These are phyloP conservation scores for Jimgerdemannia lactiflua DNA, from an alignment of 192 early-diverging fungal species.

Conservation along the genomic window DNA sequence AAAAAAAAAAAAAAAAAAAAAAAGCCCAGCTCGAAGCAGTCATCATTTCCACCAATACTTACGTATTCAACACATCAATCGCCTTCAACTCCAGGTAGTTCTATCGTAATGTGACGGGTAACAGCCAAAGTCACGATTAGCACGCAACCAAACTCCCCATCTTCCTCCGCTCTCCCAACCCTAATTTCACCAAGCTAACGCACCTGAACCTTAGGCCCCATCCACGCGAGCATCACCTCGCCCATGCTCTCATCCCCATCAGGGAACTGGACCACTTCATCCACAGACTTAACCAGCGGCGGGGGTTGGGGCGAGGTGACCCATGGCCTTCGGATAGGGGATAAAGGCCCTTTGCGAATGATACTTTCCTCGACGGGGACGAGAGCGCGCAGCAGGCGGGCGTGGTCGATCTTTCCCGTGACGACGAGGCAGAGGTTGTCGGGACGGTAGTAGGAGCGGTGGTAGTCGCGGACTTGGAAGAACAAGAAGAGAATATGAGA, in stretches of 20 bases:
- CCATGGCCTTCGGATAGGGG: constrained; percentile 54
- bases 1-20: too few species aligned
- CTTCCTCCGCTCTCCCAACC: neutral
- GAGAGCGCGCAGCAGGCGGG: constrained; percentile 38
- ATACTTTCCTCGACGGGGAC: constrained; percentile 51
- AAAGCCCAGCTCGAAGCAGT: too few species aligned
- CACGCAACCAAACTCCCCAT: too few species aligned
- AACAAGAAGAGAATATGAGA: neutral
- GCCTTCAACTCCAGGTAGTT: constrained; percentile 24
- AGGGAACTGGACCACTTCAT: constrained; percentile 50
- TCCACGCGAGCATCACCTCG: constrained; percentile 48
- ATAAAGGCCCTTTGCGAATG: constrained; percentile 42
- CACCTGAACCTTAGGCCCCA: constrained; percentile 45
- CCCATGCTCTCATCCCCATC: constrained; percentile 64
- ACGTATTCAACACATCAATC: constrained; percentile 26
- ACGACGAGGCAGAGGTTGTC: constrained; percentile 60
- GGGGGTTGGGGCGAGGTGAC: constrained; percentile 46
- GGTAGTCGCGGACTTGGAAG: constrained; percentile 35
- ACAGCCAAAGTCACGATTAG: neutral
- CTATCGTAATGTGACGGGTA: neutral
- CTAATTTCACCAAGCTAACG: neutral
- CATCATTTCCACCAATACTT: neutral
- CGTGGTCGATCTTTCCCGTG: constrained; percentile 45
- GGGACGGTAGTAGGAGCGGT: constrained; percentile 56
- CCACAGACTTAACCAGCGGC: constrained; percentile 33